These are phyloP conservation scores for Pseudogymnoascus sp. DNA, from an alignment of 2,329 filamentous ascomycete species.

Conservation along the genomic window DNA sequence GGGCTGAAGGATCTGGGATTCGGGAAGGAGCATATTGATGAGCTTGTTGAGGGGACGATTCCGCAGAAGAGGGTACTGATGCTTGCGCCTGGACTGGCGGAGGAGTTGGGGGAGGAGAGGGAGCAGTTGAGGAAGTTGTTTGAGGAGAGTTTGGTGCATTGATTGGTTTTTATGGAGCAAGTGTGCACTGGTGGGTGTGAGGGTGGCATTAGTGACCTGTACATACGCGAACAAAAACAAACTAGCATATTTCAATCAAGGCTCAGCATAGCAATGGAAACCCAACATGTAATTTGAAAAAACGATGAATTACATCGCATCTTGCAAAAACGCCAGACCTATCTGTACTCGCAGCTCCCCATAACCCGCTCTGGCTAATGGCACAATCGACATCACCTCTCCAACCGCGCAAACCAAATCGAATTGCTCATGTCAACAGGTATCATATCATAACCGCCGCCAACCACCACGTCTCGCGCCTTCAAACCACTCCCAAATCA, in stretches of 20 bases:
- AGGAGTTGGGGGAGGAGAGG: conserved; percentile 62
- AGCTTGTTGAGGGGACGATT: conserved; percentile 86
- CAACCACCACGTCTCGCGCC: not conserved
- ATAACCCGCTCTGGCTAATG: not conserved
- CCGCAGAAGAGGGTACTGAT: conserved; percentile 87
- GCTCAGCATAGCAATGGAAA: conserved; percentile 1
- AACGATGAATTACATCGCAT: not conserved
- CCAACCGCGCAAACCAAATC: not conserved
- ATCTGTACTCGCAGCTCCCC: not conserved
- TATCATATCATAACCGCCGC: conserved; percentile 7
- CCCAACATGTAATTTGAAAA: not conserved
- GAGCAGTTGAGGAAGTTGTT: conserved; percentile 66
- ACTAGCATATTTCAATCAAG: not conserved
- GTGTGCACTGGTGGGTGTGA: too few species aligned
- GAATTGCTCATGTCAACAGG: not conserved
- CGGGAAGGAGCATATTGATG: conserved; percentile 65
- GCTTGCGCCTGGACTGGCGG: conserved; percentile 75
- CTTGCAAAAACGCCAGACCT: not conserved
- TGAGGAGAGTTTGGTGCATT: conserved; percentile 55
- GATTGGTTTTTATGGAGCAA: conserved; percentile 15
- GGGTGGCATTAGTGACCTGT: not conserved
- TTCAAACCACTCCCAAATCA: not conserved
- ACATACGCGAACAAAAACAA: not conserved
- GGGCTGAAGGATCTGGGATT: conserved; percentile 85
- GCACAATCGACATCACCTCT: not conserved